These are phyloP conservation scores for Schizopora paradoxa DNA, from an alignment of 1,284 basidiomycete genomes.

Conservation along the genomic window DNA sequence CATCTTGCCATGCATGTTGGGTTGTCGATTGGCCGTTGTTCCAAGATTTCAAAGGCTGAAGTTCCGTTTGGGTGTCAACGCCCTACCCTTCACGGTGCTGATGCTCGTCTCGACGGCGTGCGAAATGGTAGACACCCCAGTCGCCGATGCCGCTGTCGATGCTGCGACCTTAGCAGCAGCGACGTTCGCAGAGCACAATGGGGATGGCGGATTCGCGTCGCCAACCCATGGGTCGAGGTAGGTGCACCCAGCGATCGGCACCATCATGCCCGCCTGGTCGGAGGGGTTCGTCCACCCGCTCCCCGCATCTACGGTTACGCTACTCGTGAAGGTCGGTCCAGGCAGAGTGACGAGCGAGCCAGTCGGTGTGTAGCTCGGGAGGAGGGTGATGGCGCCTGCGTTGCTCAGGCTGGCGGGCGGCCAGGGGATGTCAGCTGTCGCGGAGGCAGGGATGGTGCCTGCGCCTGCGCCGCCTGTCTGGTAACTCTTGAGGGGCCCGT, in stretches of 20 bases:
- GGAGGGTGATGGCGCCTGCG: conserved; percentile 34
- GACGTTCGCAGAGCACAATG: too few species aligned
- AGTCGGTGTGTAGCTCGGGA: conserved; percentile 71
- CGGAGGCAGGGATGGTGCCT: conserved; percentile 47
- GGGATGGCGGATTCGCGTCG: too few species aligned
- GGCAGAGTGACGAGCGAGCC: conserved; percentile 54
- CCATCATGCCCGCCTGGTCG: conserved; percentile 52
- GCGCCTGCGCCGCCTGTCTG: conserved; percentile 79
- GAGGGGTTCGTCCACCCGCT: conserved; percentile 68
- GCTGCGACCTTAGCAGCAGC: too few species aligned
- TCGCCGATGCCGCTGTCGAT: too few species aligned
- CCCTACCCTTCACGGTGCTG: too few species aligned
- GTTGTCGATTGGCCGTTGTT: too few species aligned
- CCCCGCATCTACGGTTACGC: conserved; percentile 46
- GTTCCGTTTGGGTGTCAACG: too few species aligned
- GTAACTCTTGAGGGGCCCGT: conserved; percentile 54
- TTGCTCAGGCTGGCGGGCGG: conserved; percentile 51
- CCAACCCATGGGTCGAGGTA: too few species aligned
- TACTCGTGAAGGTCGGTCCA: conserved; percentile 48
- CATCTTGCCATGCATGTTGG: too few species aligned
- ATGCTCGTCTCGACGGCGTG: too few species aligned
- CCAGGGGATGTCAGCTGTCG: conserved; percentile 45
- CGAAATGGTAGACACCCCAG: too few species aligned
- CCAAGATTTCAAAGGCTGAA: too few species aligned
- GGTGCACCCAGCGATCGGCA: conserved; percentile 53